phyloP scores from a whole-genome alignment of 2,329 filamentous ascomycete species.

The Nemania diffusa region DNA sequence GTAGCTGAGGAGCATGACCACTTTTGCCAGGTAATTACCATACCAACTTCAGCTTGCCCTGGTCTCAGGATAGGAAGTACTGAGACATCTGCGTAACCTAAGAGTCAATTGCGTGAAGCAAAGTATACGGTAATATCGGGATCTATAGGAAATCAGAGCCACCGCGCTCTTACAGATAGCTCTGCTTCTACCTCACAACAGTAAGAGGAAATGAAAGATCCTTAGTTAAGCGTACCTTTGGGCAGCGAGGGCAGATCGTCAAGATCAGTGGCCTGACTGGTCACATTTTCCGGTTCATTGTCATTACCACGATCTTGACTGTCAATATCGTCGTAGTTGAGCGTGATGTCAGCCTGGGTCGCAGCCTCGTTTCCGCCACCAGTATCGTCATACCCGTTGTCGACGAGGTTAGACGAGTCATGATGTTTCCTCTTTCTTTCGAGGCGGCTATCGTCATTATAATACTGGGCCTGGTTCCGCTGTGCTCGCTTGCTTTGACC shows the following conservation, averaged over 20 bases:
- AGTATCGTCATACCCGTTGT: slow-evolving; percentile 48
- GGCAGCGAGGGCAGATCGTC: slow-evolving; percentile 74
- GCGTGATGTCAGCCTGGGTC: slow-evolving; percentile 47
- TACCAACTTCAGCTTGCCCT: slow-evolving; percentile 64
- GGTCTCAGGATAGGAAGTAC: slow-evolving; percentile 62
- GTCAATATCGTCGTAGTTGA: slow-evolving; percentile 57
- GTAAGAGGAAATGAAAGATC: neutral
- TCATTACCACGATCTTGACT: slow-evolving; percentile 46
- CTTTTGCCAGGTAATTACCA: slow-evolving; percentile 76
- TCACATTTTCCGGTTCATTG: slow-evolving; percentile 42
- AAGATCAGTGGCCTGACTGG: slow-evolving; percentile 59
- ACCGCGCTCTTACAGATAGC: neutral
- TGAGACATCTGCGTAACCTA: slow-evolving; percentile 48
- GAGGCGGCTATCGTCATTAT: slow-evolving; percentile 50
- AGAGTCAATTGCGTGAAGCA: slow-evolving; percentile 23
- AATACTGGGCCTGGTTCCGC: slow-evolving; percentile 54
- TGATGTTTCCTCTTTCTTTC: slow-evolving; percentile 63
- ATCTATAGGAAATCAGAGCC: neutral
- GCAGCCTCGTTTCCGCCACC: slow-evolving; percentile 50
- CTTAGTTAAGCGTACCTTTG: slow-evolving; percentile 53
- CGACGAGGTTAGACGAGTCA: slow-evolving; percentile 51
- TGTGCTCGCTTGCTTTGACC: slow-evolving; percentile 62
- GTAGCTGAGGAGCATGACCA: slow-evolving; percentile 69
- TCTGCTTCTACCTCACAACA: neutral
- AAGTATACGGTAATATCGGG: neutral